These are phyloP conservation scores for Tubosaeta sp. DNA, from an alignment of 768 basidiomycete genomes.

Conservation along the genomic window DNA sequence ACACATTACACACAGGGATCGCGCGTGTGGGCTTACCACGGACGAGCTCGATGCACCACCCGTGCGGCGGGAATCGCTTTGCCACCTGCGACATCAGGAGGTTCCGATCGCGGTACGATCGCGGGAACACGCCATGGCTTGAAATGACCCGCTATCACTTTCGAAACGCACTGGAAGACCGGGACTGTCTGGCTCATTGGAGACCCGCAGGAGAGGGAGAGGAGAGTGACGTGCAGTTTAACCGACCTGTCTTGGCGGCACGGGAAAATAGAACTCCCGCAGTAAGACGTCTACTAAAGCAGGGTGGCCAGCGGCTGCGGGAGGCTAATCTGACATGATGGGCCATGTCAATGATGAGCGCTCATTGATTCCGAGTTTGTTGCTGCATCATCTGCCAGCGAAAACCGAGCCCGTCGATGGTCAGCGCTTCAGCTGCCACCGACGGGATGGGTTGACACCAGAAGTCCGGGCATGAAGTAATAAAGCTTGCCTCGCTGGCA, in stretches of 20 bases:
- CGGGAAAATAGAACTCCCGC: constrained; percentile 1
- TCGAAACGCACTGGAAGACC: background rate
- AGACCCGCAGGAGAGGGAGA: background rate
- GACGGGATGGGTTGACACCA: constrained; percentile 12
- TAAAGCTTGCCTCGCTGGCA: constrained; percentile 14
- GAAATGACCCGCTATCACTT: constrained; percentile 12
- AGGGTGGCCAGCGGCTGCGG: constrained; percentile 9
- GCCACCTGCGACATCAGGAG: constrained; percentile 10
- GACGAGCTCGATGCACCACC: constrained; percentile 4
- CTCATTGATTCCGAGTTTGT: constrained; percentile 13
- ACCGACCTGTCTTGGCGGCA: background rate
- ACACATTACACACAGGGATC: constrained; percentile 1
- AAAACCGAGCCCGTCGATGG: constrained; percentile 8
- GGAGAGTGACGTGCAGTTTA: background rate
- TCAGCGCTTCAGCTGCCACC: constrained; percentile 18
- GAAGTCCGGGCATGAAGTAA: constrained; percentile 20
- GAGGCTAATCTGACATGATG: constrained; percentile 22
- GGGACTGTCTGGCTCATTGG: background rate
- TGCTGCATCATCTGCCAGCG: constrained; percentile 25
- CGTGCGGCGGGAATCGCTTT: constrained; percentile 10
- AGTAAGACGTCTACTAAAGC: constrained; percentile 15
- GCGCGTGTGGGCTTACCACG: background rate
- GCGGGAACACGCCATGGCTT: constrained; percentile 17
- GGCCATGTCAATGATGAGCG: constrained; percentile 11
- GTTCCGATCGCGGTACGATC: constrained; percentile 25